These are phyloP conservation scores for Colletotrichum magnum DNA, from an alignment of 2,329 filamentous ascomycete genomes.

Conservation along the genomic window DNA sequence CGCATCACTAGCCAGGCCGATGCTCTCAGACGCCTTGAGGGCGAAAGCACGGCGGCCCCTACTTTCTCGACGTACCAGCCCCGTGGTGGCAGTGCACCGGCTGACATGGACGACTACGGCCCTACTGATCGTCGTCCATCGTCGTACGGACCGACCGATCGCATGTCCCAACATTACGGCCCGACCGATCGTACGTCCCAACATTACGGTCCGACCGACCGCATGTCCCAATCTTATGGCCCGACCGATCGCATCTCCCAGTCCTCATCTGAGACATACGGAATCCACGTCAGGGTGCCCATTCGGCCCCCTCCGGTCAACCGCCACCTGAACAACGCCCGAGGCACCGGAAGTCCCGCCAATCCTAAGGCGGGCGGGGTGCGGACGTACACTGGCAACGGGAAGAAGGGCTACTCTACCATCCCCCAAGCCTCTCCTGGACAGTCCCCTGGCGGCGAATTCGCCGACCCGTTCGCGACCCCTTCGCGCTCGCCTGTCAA, in stretches of 20 bases:
- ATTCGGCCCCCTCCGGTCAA: slow-evolving; percentile 27
- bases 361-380: slow-evolving; percentile 20
- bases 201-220: background rate
- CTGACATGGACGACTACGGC: background rate
- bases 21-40: slow-evolving; percentile 35
- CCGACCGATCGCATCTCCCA: slow-evolving; percentile 15
- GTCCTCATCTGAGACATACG: slow-evolving; percentile 2
- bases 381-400: slow-evolving; percentile 16
- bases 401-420: slow-evolving; percentile 25
- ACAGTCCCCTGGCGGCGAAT: slow-evolving; percentile 1
- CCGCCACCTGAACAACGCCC: slow-evolving; percentile 33
- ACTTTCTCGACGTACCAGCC: slow-evolving; percentile 29
- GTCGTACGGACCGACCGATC: slow-evolving; percentile 7
- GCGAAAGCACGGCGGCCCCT: slow-evolving; percentile 7
- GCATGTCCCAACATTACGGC: background rate
- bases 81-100: background rate
- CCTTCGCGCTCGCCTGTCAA: slow-evolving; percentile 21
- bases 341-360: slow-evolving; percentile 12
- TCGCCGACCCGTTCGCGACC: slow-evolving; percentile 31
- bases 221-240: background rate
- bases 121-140: background rate
- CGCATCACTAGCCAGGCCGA: slow-evolving; percentile 25
- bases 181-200: slow-evolving; percentile 7
- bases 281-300: slow-evolving; percentile 28
- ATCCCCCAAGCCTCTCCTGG: slow-evolving; percentile 25